Conservation (phyloP, 169 alveolate species). For the Plasmodium blacklocki region DNA sequence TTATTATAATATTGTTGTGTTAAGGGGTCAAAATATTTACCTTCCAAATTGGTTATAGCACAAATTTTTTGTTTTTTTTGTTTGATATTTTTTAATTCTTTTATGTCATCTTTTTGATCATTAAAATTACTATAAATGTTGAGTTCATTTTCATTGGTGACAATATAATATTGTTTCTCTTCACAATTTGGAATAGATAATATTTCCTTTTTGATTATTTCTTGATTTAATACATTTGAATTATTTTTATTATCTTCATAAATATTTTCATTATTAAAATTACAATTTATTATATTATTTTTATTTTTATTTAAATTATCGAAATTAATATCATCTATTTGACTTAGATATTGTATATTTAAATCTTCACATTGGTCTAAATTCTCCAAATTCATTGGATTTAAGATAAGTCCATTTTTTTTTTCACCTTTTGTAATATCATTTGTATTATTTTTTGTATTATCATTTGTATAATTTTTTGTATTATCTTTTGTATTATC, state of each 20-base stretch:
- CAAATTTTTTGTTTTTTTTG: constrained; percentile 56
- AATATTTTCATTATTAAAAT: neutral
- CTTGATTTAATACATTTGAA: neutral
- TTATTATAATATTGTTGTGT: constrained; percentile 65
- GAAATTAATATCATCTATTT: constrained; percentile 50
- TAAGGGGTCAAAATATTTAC: constrained; percentile 73
- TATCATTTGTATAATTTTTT: too few species aligned
- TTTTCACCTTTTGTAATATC: too few species aligned
- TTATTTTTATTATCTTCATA: constrained; percentile 4
- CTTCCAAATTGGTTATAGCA: constrained; percentile 75
- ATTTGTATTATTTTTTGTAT: too few species aligned
- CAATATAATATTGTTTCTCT: constrained; percentile 56
- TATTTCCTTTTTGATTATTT: neutral
- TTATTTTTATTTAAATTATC: constrained; percentile 17
- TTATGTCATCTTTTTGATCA: constrained; percentile 34
- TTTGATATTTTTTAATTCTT: constrained; percentile 43
- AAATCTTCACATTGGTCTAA: constrained; percentile 70
- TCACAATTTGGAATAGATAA: neutral
- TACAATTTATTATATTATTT: neutral
- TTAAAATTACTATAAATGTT: constrained; percentile 71
- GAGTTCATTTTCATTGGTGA: constrained; percentile 44
- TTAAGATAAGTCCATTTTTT: too few species aligned
- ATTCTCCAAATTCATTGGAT: constrained; percentile 22
- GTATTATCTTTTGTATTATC: too few species aligned
- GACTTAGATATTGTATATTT: constrained; percentile 65